Evolutionary conservation across 208 protist genomes (phyloP).

Genomic region (Leishmania arabica): DNA sequence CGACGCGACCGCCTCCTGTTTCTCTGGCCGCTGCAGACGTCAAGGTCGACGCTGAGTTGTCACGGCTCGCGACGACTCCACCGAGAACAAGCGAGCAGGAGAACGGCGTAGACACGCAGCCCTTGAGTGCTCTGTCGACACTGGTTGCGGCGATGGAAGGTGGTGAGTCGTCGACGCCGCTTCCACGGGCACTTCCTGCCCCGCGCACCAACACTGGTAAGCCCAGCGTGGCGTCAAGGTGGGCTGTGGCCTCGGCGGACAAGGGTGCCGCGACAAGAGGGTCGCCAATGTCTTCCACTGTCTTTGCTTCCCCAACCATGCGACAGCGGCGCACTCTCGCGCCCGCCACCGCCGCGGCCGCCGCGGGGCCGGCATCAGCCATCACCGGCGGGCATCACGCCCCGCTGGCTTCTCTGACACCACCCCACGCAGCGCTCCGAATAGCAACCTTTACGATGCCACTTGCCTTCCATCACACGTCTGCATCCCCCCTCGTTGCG

Average conservation of each 20-base stretch:
- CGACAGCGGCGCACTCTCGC: conserved; percentile 1
- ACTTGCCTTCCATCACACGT: background rate
- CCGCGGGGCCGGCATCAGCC: background rate
- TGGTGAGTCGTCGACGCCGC: background rate
- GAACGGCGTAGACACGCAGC: background rate
- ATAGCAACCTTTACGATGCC: conserved; percentile 3
- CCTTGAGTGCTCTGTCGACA: background rate
- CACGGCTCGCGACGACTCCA: background rate
- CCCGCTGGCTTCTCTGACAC: background rate
- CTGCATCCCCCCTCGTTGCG: background rate
- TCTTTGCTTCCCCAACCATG: conserved; percentile 13
- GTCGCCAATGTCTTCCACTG: background rate
- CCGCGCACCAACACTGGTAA: background rate
- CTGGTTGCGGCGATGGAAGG: background rate
- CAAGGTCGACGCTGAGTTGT: background rate
- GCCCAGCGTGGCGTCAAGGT: background rate
- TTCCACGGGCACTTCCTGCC: background rate
- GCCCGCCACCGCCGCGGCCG: too few species aligned
- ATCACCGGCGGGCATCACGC: background rate
- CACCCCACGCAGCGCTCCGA: background rate
- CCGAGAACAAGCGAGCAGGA: background rate
- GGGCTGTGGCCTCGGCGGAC: background rate
- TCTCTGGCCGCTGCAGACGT: background rate
- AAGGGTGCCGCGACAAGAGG: background rate
- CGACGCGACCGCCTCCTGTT: background rate